A percentile compares a stretch with the other conserved stretches of the same genome.
phyloP scores from a whole-genome alignment of 768 basidiomycete species.

The Sporobolomyces pararoseus region DNA sequence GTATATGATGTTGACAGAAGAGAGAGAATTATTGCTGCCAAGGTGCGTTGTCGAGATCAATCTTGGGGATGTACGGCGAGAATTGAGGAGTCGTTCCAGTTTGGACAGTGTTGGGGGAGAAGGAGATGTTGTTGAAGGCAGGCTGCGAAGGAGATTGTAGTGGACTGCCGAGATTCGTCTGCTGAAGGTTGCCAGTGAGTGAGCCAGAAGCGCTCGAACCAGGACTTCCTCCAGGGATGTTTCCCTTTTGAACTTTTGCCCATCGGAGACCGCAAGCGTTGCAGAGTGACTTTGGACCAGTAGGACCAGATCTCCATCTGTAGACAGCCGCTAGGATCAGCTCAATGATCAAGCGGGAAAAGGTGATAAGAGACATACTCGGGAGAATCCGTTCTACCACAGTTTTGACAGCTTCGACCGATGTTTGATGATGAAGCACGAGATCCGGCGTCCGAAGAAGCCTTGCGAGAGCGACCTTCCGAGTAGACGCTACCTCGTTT shows the following conservation, averaged over 20 bases:
- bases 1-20: no score
- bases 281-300: constrained; percentile 90
- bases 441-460: constrained; percentile 28
- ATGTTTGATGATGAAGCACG: constrained; percentile 10
- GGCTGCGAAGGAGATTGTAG: not conserved
- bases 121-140: not conserved
- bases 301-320: constrained; percentile 86
- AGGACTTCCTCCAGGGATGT: not conserved
- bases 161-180: constrained; percentile 13
- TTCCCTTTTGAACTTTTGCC: constrained; percentile 61
- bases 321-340: not conserved
- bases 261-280: constrained; percentile 92
- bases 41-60: not conserved
- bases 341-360: not conserved
- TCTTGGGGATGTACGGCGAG: not conserved
- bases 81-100: not conserved
- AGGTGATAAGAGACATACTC: constrained; percentile 14
- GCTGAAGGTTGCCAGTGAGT: constrained; percentile 1
- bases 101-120: not conserved
- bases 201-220: constrained; percentile 3
- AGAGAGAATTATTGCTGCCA: not conserved
- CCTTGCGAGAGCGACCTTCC: constrained; percentile 4
- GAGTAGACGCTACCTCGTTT: constrained; percentile 21
- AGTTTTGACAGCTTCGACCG: constrained; percentile 32
- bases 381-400: constrained; percentile 32